These are phyloP conservation scores for Myxozyma mucilagina DNA, from an alignment of 805 yeast genomes.

Conservation along the genomic window DNA sequence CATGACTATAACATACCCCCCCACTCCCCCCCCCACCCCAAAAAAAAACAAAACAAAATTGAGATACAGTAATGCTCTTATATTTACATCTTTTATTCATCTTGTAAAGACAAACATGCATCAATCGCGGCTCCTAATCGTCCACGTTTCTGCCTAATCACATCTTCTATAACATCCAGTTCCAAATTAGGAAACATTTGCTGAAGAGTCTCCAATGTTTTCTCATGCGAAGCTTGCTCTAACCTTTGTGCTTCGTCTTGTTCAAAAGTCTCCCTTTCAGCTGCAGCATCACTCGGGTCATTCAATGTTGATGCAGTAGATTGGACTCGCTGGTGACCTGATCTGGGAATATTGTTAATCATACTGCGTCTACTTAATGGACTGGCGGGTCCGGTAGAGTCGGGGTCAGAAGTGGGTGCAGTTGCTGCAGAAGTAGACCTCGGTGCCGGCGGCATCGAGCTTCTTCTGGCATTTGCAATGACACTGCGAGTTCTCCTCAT, in stretches of 20 bases:
- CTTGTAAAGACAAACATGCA: constrained; percentile 45
- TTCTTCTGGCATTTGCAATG: constrained; percentile 7
- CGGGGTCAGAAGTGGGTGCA: background rate
- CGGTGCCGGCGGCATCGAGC: constrained; percentile 11
- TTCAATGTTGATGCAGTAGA: constrained; percentile 3
- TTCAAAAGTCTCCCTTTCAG: constrained; percentile 4
- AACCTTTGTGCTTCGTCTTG: constrained; percentile 41
- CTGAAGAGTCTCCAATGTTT: constrained; percentile 51
- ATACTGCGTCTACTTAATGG: constrained; percentile 2
- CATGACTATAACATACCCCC: background rate
- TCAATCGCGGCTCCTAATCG: constrained; percentile 75
- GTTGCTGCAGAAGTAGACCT: background rate
- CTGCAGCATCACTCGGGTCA: constrained; percentile 1
- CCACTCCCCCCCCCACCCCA: background rate
- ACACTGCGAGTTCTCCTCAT: constrained; percentile 17
- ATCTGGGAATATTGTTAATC: background rate
- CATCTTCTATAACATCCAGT: constrained; percentile 65
- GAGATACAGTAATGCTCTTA: background rate
- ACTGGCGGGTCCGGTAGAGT: background rate
- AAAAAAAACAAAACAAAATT: background rate
- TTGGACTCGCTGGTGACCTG: background rate
- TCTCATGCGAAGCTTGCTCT: constrained; percentile 48
- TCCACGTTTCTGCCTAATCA: constrained; percentile 63
- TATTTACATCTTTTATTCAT: background rate
- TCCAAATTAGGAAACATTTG: constrained; percentile 80